These are phyloP conservation scores for Aspergillus sp. DNA, from an alignment of 2,329 filamentous ascomycete species.

Conservation along the genomic window DNA sequence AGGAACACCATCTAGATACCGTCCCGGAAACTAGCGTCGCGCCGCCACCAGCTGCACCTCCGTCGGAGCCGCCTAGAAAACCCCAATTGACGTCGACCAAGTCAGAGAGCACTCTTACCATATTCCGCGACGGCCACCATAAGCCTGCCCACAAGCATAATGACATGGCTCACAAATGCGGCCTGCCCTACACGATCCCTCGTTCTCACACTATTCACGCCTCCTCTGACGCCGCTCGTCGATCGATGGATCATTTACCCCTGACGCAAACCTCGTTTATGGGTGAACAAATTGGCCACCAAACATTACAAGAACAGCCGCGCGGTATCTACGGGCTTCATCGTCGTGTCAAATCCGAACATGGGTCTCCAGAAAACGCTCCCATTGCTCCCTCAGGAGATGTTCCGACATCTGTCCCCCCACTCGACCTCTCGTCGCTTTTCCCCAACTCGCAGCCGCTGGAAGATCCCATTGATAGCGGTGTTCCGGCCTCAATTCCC, in stretches of 20 bases:
- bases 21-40: slow-evolving; percentile 53
- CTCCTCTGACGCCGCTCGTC: slow-evolving; percentile 51
- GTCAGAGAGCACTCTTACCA: slow-evolving; percentile 63
- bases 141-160: slow-evolving; percentile 69
- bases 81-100: slow-evolving; percentile 61
- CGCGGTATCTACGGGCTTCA: slow-evolving; percentile 34
- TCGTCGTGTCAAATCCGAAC: slow-evolving; percentile 50
- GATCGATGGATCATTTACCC: slow-evolving; percentile 59
- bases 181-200: slow-evolving; percentile 66
- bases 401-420: slow-evolving; percentile 27
- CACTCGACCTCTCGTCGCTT: slow-evolving; percentile 39
- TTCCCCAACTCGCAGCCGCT: slow-evolving; percentile 32
- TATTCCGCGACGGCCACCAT: slow-evolving; percentile 68
- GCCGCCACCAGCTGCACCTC: slow-evolving; percentile 44
- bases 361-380: slow-evolving; percentile 51
- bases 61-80: slow-evolving; percentile 55
- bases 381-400: slow-evolving; percentile 35
- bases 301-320: slow-evolving; percentile 35
- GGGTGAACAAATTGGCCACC: slow-evolving; percentile 33
- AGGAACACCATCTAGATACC: slow-evolving; percentile 57
- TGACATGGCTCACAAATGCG: slow-evolving; percentile 65
- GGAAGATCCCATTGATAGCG: slow-evolving; percentile 29
- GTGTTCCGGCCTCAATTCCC: slow-evolving; percentile 28
- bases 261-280: slow-evolving; percentile 38
- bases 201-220: slow-evolving; percentile 56